Evolutionary conservation across 176 grass and related monocot genomes (phyloP).

Genomic region (Hsuehochloa calcarea): DNA sequence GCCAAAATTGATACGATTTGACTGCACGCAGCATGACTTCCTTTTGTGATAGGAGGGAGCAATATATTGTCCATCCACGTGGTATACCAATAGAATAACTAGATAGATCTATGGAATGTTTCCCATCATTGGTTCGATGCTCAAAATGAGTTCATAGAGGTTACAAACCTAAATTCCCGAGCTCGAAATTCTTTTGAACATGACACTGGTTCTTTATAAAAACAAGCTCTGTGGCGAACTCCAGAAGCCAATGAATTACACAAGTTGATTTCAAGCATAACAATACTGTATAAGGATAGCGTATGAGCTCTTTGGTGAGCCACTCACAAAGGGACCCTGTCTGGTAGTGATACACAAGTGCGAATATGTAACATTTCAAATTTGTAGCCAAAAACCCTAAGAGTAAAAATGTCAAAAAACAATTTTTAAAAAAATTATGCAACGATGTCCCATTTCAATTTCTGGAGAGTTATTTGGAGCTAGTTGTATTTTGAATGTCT

Average conservation of each 20-base stretch:
- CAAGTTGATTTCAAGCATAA: neutral
- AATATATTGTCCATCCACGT: too few relatives aligned
- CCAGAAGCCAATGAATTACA: neutral
- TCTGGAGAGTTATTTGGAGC: too few relatives aligned
- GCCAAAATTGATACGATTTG: too few relatives aligned
- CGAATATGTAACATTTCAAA: too few relatives aligned
- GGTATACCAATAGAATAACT: neutral
- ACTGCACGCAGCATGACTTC: too few relatives aligned
- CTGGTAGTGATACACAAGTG: neutral
- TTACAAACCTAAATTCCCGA: neutral
- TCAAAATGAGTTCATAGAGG: neutral
- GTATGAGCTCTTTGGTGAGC: neutral
- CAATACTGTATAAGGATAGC: neutral
- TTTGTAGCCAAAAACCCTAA: too few relatives aligned
- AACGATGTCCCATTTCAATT: too few relatives aligned
- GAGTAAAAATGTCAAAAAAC: too few relatives aligned
- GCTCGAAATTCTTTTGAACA: neutral
- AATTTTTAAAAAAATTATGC: too few relatives aligned
- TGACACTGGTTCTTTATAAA: neutral
- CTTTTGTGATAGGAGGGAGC: too few relatives aligned
- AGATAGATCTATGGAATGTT: neutral
- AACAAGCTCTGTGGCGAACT: neutral
- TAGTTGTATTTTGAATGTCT: too few relatives aligned
- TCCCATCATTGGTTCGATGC: neutral
- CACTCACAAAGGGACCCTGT: neutral